Percentiles rank a stretch among this genome's conserved stretches.
phyloP scores from a whole-genome alignment of 23 red algal species.

The Gracilaria domingensis region DNA sequence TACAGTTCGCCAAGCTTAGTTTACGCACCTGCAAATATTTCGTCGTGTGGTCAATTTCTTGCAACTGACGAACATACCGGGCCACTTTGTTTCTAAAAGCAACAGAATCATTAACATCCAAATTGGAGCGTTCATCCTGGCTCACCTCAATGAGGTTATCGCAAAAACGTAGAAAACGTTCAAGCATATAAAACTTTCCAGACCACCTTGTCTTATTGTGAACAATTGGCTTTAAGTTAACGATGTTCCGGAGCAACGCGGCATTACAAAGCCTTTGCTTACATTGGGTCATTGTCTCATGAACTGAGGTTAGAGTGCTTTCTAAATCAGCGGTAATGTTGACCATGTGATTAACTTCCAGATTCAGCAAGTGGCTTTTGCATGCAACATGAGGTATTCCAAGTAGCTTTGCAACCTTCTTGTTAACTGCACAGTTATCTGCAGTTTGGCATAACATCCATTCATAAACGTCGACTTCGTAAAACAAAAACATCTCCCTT shows the following conservation, averaged over 20 bases:
- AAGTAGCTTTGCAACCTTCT: neutral
- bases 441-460: neutral
- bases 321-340: neutral
- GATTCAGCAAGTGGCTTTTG: neutral
- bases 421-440: neutral
- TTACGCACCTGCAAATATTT: neutral
- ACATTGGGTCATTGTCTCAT: neutral
- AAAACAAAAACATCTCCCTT: neutral
- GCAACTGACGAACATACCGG: neutral
- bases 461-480: neutral
- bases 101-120: neutral
- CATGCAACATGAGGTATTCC: neutral
- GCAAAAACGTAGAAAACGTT: neutral
- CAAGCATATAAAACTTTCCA: neutral
- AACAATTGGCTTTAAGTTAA: neutral
- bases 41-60: neutral
- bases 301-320: neutral
- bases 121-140: neutral
- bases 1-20: neutral
- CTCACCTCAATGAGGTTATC: neutral
- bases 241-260: neutral
- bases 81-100: neutral
- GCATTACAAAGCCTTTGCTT: neutral
- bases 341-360: neutral
- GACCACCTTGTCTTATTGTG: neutral